Conservation (phyloP, 305 asterid genomes). For the Fraxinus sp. region DNA sequence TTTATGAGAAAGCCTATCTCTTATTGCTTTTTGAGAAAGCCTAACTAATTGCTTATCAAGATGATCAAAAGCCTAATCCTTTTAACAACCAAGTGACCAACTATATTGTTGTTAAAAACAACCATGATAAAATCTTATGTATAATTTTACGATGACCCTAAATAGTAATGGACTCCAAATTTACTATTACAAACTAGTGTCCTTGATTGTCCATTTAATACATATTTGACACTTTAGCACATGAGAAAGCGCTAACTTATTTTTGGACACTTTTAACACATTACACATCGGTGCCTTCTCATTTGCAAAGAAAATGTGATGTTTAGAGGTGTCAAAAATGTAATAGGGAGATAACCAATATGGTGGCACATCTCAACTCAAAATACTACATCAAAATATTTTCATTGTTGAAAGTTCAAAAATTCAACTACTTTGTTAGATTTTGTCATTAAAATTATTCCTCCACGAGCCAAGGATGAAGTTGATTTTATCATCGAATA, state of each 20-base stretch:
- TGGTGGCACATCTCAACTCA: neutral
- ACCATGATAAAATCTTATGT: neutral
- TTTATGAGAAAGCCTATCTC: neutral
- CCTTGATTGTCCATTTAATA: neutral
- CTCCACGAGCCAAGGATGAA: neutral
- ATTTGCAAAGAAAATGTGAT: too few species aligned
- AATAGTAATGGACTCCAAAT: neutral
- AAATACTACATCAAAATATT: neutral
- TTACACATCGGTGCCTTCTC: neutral
- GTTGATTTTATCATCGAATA: too few species aligned
- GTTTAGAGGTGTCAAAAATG: too few species aligned
- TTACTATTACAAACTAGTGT: too few species aligned
- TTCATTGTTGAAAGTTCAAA: neutral
- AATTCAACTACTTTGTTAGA: neutral
- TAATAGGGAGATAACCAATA: too few species aligned
- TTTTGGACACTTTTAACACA: neutral
- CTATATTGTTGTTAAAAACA: neutral
- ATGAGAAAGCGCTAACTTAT: neutral
- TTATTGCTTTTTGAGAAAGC: neutral
- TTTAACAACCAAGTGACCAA: neutral
- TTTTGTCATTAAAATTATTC: neutral
- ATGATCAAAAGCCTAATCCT: neutral
- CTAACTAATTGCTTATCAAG: neutral
- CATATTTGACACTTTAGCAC: neutral
- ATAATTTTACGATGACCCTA: neutral